Conservation (phyloP, 202 grass and related monocot genomes). For the Musa balbisiana region DNA sequence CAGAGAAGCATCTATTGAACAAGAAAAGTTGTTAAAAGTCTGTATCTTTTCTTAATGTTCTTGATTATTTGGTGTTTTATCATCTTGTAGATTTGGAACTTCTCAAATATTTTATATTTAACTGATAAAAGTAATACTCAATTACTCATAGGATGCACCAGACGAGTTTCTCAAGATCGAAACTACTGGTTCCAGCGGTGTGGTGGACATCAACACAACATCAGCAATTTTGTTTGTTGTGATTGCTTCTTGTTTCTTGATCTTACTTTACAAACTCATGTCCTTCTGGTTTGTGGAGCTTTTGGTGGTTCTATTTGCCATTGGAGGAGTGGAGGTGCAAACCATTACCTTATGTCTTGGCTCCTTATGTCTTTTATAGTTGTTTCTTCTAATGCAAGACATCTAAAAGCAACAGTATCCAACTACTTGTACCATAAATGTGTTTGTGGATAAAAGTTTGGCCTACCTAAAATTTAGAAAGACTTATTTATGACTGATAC, state of each 20-base stretch:
- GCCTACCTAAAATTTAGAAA: no score
- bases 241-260: conserved; percentile 80
- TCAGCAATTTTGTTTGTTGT: conserved; percentile 86
- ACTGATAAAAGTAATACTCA: conserved; percentile 3
- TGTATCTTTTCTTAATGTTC: background rate
- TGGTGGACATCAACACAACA: conserved; percentile 72
- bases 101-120: background rate
- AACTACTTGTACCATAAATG: no score
- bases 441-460: no score
- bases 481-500: no score
- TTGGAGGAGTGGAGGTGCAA: conserved; percentile 88
- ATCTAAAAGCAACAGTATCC: background rate
- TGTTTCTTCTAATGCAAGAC: background rate
- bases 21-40: conserved; percentile 93
- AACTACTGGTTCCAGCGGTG: conserved; percentile 46
- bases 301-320: conserved; percentile 90
- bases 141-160: conserved; percentile 50
- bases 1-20: conserved; percentile 63
- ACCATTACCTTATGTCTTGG: conserved; percentile 19
- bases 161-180: conserved; percentile 45
- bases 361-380: conserved; percentile 17
- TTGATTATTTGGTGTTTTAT: background rate
- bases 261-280: conserved; percentile 88
- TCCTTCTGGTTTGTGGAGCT: conserved; percentile 89
- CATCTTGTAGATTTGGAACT: background rate